These are phyloP conservation scores for Phialemonium atrogriseum DNA, from an alignment of 2,329 filamentous ascomycete species.

Conservation along the genomic window DNA sequence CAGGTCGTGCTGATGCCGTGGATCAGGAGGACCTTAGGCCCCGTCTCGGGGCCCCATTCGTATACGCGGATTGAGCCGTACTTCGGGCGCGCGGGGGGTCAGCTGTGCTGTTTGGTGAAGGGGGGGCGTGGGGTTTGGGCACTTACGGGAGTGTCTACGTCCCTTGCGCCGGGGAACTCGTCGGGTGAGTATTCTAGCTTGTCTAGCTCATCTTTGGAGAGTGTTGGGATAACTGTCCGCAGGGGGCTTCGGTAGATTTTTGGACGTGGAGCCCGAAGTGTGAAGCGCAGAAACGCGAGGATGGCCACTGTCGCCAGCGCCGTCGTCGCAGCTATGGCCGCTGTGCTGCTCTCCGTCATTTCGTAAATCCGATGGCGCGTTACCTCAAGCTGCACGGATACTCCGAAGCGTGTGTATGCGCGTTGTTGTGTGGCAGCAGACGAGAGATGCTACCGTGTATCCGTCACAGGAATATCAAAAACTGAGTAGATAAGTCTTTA, in stretches of 20 bases:
- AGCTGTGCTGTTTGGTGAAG: conserved; percentile 5
- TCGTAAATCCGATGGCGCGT: no score
- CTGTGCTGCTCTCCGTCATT: conserved; percentile 2
- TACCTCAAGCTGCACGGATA: no score
- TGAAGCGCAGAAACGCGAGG: conserved; percentile 12
- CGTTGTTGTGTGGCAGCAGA: no score
- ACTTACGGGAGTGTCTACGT: conserved; percentile 58
- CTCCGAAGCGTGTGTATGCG: no score
- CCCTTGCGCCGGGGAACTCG: conserved; percentile 61
- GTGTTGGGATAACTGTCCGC: conserved; percentile 13
- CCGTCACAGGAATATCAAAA: no score
- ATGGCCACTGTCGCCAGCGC: conserved; percentile 12
- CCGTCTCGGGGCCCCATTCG: conserved; percentile 70
- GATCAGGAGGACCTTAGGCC: conserved; percentile 66
- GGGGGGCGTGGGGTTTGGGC: not conserved
- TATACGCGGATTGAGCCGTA: conserved; percentile 73
- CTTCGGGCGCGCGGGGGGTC: conserved; percentile 17
- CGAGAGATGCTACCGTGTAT: no score
- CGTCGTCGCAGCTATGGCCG: conserved; percentile 12
- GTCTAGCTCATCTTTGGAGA: conserved; percentile 14
- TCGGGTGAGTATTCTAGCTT: conserved; percentile 52
- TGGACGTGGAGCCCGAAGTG: conserved; percentile 14
- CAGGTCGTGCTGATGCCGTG: conserved; percentile 82
- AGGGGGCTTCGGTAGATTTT: conserved; percentile 15
- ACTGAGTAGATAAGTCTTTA: no score